A percentile compares a stretch with the other conserved stretches of the same genome.
These are phyloP conservation scores for Penicillium sp. DNA, from an alignment of 2,329 filamentous ascomycete genomes.

Conservation along the genomic window DNA sequence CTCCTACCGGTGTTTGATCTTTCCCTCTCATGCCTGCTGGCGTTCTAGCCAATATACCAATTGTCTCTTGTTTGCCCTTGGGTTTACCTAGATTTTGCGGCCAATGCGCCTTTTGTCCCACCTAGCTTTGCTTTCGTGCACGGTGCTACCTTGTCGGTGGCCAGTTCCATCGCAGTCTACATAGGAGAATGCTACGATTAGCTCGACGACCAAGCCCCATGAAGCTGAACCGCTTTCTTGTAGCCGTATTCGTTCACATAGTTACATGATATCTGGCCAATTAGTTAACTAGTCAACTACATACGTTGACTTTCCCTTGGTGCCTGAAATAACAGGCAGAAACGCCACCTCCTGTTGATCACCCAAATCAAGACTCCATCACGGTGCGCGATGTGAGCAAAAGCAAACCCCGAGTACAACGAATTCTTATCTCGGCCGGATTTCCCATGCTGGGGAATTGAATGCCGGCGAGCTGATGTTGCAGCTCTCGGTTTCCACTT, in stretches of 20 bases:
- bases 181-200: slow-evolving; percentile 6
- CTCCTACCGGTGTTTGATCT: slow-evolving; percentile 8
- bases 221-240: background rate
- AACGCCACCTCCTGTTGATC: slow-evolving; percentile 2
- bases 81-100: slow-evolving; percentile 9
- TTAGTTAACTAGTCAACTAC: background rate
- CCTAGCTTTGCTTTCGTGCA: slow-evolving; percentile 9
- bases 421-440: background rate
- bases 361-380: background rate
- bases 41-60: slow-evolving; percentile 28
- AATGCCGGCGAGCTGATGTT: slow-evolving; percentile 21
- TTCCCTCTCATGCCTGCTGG: slow-evolving; percentile 15
- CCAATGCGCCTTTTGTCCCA: slow-evolving; percentile 3
- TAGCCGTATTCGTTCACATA: background rate
- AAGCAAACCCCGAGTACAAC: background rate
- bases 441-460: slow-evolving; percentile 13
- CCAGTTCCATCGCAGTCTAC: slow-evolving; percentile 3
- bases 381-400: slow-evolving; percentile 1
- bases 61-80: slow-evolving; percentile 18
- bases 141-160: slow-evolving; percentile 9
- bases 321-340: slow-evolving; percentile 10
- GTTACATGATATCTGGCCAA: no score
- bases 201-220: background rate
- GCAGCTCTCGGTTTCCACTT: slow-evolving; percentile 18
- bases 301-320: background rate